Evolutionary conservation across 202 grass and related monocot genomes (phyloP), one percentile per base, ranked within the genome.

Genomic region (Zoysia matrella): DNA sequence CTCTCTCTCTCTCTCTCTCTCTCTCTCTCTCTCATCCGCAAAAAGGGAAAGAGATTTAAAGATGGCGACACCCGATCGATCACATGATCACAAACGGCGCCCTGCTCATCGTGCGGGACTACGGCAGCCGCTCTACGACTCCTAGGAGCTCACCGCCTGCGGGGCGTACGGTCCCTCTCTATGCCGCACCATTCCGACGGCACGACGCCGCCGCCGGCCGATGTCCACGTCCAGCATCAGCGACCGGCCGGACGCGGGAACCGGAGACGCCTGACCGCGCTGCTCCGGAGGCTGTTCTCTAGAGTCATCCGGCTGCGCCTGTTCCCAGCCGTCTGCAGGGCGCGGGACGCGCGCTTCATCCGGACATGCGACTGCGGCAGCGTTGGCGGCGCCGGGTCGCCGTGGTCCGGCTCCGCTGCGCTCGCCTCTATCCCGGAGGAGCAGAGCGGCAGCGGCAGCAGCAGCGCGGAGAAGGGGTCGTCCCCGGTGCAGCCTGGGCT

Each of bases 41-140:
- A 62, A 46, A 74, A 86, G 14, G 11, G 5, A 12, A 60, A 81
- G 30, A 85, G 77, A 67, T 72, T 85, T 85, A 73, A 77, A 72
- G 77, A 89, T 81, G 82, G 87, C 65, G 72, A 80, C 52, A 65
- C 11, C 43, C 42, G 73, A 72, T 77, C 75, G 30, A 36, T 36
- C 30, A 77, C 52, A 67, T 60, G 61, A 11, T 36, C 30, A 36
- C 44, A 51, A 72, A 43, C 57, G 40, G 39, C 78, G 15, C 60
- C n/a, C 16, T 0, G n/a, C 42, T 69, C 42, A 52, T 80, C 13
- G 66, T 74, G 36, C 85, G 87, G 87, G 82, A 89, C 72, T 77
- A 77, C 77, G 87, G 82, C 77, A 89, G 87, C 87, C 9, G 66
- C 87, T 89, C 36, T 89, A 89, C 87, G 87, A 85, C 82, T 81